Evolutionary conservation across 352 stramenopile species (phyloP).

Genomic region (Globisporangium irregulare): DNA sequence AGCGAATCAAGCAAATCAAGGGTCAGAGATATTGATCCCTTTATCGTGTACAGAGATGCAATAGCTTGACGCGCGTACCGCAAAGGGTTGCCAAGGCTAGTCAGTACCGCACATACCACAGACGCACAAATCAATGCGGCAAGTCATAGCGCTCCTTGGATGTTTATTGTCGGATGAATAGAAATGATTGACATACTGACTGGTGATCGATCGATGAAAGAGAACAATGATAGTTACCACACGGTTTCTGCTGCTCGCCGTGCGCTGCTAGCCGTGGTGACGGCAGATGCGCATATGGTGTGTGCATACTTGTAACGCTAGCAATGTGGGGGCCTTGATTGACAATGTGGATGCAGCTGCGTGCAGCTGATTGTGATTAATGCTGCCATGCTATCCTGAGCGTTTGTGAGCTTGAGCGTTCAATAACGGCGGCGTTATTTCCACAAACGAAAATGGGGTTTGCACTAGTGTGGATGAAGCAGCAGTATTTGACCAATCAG

Average conservation of each 20-base stretch:
- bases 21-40: too few relatives aligned
- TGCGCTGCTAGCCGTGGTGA: too few relatives aligned
- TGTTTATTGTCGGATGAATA: neutral
- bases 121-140: neutral
- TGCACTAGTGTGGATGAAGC: neutral
- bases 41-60: neutral
- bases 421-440: neutral
- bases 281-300: neutral
- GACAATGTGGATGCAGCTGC: neutral
- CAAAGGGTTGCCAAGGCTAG: neutral
- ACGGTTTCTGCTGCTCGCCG: neutral
- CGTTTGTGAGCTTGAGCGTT: neutral
- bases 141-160: neutral
- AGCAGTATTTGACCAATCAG: neutral
- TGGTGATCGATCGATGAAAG: neutral
- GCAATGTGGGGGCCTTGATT: neutral
- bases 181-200: neutral
- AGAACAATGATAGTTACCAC: neutral
- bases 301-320: slow-evolving; percentile 3
- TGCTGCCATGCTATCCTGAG: neutral
- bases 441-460: neutral
- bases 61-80: neutral
- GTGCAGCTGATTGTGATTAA: too few relatives aligned
- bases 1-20: too few relatives aligned
- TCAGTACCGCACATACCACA: too few relatives aligned